A percentile compares a stretch with the other conserved stretches of the same genome.
phyloP scores from a whole-genome alignment of 192 early-diverging fungal species.

The Entomortierella parvispora region DNA sequence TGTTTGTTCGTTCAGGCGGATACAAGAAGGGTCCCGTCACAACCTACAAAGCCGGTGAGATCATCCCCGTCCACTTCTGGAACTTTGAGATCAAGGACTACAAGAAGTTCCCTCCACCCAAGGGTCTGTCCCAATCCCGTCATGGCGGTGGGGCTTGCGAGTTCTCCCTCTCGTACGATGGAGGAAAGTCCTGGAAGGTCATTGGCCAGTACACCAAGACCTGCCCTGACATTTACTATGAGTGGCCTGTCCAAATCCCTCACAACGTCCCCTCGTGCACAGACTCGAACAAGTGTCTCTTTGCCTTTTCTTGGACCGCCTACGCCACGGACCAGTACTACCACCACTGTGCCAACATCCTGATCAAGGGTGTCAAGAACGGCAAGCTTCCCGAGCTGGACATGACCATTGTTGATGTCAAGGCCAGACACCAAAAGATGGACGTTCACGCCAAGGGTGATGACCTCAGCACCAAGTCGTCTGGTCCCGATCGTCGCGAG shows the following conservation, averaged over 20 bases:
- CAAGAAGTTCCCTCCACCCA: constrained; percentile 27
- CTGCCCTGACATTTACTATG: constrained; percentile 33
- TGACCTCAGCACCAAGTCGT: constrained; percentile 1
- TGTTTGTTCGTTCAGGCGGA: too few species aligned
- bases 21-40: constrained; percentile 38
- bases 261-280: constrained; percentile 35
- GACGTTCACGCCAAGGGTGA: constrained; percentile 7
- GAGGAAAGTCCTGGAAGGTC: constrained; percentile 58
- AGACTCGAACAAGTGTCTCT: constrained; percentile 33
- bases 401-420: constrained; percentile 21
- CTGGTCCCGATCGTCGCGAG: constrained; percentile 15
- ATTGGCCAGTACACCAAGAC: constrained; percentile 43
- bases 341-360: constrained; percentile 75
- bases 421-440: background rate
- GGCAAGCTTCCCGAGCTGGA: constrained; percentile 5
- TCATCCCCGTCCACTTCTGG: constrained; percentile 20
- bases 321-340: constrained; percentile 76
- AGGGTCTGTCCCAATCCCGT: constrained; percentile 47
- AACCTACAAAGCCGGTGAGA: constrained; percentile 35
- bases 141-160: constrained; percentile 18
- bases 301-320: constrained; percentile 71
- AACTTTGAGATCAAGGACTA: constrained; percentile 21
- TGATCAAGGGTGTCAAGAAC: constrained; percentile 52
- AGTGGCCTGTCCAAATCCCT: constrained; percentile 38
- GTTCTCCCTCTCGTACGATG: constrained; percentile 52